Evolutionary conservation across 139 green algal species (phyloP).

Genomic region (Desmodesmus armatus): DNA sequence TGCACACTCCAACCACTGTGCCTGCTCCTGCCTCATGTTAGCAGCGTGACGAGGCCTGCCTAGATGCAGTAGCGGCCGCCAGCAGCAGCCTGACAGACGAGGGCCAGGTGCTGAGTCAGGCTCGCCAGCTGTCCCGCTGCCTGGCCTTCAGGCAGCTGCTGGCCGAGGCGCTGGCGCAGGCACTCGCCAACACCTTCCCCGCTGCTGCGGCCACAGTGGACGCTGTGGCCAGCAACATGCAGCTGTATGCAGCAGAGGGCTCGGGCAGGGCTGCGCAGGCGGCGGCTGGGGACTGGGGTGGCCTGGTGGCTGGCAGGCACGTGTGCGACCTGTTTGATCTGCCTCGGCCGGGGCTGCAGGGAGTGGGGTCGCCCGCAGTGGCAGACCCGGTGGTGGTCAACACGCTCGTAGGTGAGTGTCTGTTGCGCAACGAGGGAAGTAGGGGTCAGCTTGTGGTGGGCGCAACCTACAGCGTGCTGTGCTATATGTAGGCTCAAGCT

Average conservation of each 20-base stretch:
- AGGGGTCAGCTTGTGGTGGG: background rate
- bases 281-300: background rate
- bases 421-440: too few relatives aligned
- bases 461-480: background rate
- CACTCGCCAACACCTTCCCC: slow-evolving; percentile 1
- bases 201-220: slow-evolving; percentile 4
- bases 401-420: slow-evolving; percentile 35
- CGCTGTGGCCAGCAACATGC: slow-evolving; percentile 12
- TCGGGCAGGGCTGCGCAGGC: background rate
- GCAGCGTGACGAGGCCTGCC: slow-evolving; percentile 33
- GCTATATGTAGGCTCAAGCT: too few relatives aligned
- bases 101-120: slow-evolving; percentile 30
- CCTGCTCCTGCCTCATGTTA: background rate
- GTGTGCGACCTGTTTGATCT: slow-evolving; percentile 43
- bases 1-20: too few relatives aligned
- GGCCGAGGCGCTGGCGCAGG: slow-evolving; percentile 8
- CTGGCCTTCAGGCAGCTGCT: slow-evolving; percentile 45
- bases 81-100: slow-evolving; percentile 4
- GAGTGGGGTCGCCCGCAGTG: slow-evolving; percentile 10
- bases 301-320: slow-evolving; percentile 23
- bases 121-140: slow-evolving; percentile 28
- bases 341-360: slow-evolving; percentile 20
- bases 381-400: slow-evolving; percentile 37
- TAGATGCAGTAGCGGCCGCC: background rate
- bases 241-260: background rate